Evolutionary conservation across 192 early-diverging fungal species (phyloP).

Genomic region (Gamsiella multidivaricata): DNA sequence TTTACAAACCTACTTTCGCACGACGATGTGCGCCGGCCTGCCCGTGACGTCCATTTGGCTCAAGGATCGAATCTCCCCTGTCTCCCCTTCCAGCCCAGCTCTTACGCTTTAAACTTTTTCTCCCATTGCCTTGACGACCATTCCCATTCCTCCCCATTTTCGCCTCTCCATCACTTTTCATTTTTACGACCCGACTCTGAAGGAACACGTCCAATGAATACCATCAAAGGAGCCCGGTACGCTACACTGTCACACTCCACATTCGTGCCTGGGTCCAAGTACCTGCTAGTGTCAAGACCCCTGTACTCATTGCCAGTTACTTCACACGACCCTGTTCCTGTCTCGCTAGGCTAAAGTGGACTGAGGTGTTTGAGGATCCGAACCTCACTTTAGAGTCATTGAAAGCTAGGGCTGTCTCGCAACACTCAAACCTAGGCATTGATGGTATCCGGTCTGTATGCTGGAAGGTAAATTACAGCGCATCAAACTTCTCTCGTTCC

Average conservation of each 20-base stretch:
- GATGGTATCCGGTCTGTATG: conserved; percentile 66
- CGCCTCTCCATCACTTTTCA: background rate
- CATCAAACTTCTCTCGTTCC: background rate
- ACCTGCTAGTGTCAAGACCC: too few species aligned
- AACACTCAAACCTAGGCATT: conserved; percentile 58
- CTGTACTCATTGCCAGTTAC: too few species aligned
- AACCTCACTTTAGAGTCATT: conserved; percentile 57
- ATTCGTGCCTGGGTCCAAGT: too few species aligned
- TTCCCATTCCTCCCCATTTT: background rate
- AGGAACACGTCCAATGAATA: conserved; percentile 43
- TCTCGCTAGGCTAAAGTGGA: conserved; percentile 55
- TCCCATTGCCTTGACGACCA: background rate
- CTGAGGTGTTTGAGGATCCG: conserved; percentile 63
- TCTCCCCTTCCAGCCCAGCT: background rate
- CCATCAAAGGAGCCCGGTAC: conserved; percentile 49
- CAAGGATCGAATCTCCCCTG: background rate
- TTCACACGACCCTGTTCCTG: background rate
- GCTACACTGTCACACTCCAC: background rate
- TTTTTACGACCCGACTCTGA: background rate
- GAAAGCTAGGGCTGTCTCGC: conserved; percentile 55
- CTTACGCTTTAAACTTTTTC: too few species aligned
- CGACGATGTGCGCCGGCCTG: too few species aligned
- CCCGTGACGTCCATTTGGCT: background rate
- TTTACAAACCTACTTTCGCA: too few species aligned
- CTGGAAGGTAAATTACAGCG: conserved; percentile 61